These are phyloP conservation scores for Aureobasidium pullulans DNA, from an alignment of 2,329 filamentous ascomycete species.

Conservation along the genomic window DNA sequence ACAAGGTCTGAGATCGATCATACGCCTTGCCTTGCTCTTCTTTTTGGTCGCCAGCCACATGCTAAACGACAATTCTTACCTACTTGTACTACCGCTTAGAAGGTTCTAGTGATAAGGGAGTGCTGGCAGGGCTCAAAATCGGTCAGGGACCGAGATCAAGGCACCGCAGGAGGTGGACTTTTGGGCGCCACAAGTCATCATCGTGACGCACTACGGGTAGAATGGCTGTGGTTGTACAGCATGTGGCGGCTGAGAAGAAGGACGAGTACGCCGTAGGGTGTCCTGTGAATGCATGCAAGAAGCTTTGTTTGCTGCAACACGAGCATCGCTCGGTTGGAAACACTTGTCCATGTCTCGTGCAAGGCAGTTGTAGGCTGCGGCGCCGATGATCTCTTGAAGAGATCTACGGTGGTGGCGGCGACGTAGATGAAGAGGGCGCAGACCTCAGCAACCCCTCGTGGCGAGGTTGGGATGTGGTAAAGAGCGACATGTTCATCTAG, in stretches of 20 bases:
- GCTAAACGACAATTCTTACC: neutral
- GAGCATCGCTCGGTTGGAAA: neutral
- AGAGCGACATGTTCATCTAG: neutral
- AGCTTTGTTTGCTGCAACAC: constrained; percentile 9
- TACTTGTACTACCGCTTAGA: neutral
- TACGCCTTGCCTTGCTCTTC: too few species aligned
- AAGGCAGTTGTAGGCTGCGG: neutral
- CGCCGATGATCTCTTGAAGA: neutral
- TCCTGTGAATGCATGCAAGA: neutral
- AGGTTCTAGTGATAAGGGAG: neutral
- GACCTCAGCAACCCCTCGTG: neutral
- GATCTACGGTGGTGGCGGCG: constrained; percentile 4
- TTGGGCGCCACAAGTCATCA: constrained; percentile 8
- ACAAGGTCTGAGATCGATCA: too few species aligned
- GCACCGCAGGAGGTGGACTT: neutral
- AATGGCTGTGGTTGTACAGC: neutral
- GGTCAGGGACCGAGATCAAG: constrained; percentile 1
- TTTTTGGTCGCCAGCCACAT: neutral
- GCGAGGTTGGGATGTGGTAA: neutral
- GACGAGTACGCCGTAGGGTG: neutral
- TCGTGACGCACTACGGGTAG: constrained; percentile 1
- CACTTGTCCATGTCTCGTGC: neutral
- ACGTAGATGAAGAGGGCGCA: constrained; percentile 5
- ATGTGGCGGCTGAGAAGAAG: neutral
- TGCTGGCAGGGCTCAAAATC: constrained; percentile 3